Conservation (phyloP, 2,329 filamentous ascomycete genomes). For the Lachnellula occidentalis region DNA sequence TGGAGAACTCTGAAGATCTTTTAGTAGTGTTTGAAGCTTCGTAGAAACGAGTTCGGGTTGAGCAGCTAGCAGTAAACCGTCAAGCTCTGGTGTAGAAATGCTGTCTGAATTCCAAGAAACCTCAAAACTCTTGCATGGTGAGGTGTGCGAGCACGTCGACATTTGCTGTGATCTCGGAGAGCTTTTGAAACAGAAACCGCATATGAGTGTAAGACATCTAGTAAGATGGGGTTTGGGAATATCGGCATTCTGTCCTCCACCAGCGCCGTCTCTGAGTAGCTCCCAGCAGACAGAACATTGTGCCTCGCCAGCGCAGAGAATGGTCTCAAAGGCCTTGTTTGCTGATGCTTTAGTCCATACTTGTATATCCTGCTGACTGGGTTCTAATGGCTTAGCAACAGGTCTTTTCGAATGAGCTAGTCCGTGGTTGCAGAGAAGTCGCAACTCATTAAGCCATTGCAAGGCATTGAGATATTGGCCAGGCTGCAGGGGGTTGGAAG, state of each 20-base stretch:
- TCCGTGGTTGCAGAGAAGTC: conserved; percentile 43
- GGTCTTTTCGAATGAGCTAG: conserved; percentile 33
- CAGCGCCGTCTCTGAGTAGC: not conserved
- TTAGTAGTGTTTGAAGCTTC: conserved; percentile 8
- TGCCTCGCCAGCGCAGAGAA: conserved; percentile 5
- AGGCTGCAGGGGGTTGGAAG: conserved; percentile 6
- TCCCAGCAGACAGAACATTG: conserved; percentile 6
- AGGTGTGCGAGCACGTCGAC: conserved; percentile 18
- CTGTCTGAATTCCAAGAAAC: not conserved
- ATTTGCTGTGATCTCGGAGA: conserved; percentile 24
- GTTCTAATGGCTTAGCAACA: not conserved
- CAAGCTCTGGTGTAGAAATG: not conserved
- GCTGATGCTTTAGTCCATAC: conserved; percentile 18
- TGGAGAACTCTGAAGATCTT: conserved; percentile 4
- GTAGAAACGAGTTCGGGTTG: conserved; percentile 5
- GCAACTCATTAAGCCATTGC: conserved; percentile 40
- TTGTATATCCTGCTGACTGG: not conserved
- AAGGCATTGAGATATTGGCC: conserved; percentile 37
- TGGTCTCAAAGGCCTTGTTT: conserved; percentile 30
- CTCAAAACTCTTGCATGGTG: conserved; percentile 19
- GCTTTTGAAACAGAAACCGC: conserved; percentile 27
- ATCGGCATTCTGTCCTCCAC: not conserved
- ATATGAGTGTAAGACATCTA: conserved; percentile 32
- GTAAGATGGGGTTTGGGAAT: conserved; percentile 26
- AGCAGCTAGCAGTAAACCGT: not conserved